These are phyloP conservation scores for Pseudomonodictys pantanalensis DNA, from an alignment of 495 filamentous ascomycete species.

Conservation along the genomic window DNA sequence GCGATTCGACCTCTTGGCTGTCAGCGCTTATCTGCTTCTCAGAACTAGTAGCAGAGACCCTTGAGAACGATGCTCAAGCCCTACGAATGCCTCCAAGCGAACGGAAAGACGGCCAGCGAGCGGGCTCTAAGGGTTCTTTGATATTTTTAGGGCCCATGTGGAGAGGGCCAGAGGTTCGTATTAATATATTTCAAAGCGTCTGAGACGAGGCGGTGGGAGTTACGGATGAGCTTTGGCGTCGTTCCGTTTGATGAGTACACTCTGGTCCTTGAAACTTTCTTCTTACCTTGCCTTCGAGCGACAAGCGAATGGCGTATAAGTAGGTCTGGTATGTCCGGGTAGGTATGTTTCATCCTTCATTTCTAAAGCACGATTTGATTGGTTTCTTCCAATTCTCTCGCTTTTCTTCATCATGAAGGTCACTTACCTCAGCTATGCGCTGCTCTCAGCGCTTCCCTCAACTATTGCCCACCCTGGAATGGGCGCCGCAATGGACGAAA, in stretches of 20 bases:
- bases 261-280: neutral
- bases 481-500: neutral
- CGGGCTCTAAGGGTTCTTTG: neutral
- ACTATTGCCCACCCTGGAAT: constrained; percentile 20
- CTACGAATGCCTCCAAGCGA: neutral
- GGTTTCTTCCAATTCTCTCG: neutral
- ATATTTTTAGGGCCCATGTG: constrained; percentile 6
- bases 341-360: neutral
- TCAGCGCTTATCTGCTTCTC: constrained; percentile 25
- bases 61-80: neutral
- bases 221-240: neutral
- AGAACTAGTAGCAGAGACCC: too few relatives aligned
- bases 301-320: neutral
- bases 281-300: neutral
- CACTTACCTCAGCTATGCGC: constrained; percentile 4
- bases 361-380: neutral
- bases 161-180: constrained; percentile 7
- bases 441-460: constrained; percentile 4
- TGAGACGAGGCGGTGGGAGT: neutral
- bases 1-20: neutral
- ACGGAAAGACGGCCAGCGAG: constrained; percentile 19
- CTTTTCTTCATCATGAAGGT: constrained; percentile 16
- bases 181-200: constrained; percentile 12
- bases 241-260: neutral
- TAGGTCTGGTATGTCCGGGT: neutral